A percentile compares a stretch with the other conserved stretches of the same genome.
Evolutionary conservation across 176 grass and related monocot genomes (phyloP).

Genomic region (Carex kokanica): DNA sequence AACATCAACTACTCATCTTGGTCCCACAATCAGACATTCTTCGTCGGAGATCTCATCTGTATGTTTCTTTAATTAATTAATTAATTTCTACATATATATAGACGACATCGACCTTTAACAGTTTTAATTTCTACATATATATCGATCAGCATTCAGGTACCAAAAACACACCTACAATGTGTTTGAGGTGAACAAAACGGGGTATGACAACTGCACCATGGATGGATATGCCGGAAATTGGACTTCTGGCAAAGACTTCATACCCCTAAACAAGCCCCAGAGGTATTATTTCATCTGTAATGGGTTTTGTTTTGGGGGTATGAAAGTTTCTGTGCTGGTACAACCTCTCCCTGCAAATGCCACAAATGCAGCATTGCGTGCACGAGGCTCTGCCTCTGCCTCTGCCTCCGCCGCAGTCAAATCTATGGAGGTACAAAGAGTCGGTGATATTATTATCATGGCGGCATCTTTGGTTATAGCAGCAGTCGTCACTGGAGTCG

Average conservation of each 20-base stretch:
- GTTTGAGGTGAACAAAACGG: slow-evolving; percentile 79
- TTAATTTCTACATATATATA: too few relatives aligned
- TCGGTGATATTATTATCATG: background rate
- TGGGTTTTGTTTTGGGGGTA: slow-evolving; percentile 61
- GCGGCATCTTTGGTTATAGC: slow-evolving; percentile 8
- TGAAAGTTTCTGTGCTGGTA: slow-evolving; percentile 69
- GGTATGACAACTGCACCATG: slow-evolving; percentile 91
- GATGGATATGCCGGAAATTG: slow-evolving; percentile 69
- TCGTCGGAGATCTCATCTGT: slow-evolving; percentile 82
- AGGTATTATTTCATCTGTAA: slow-evolving; percentile 87
- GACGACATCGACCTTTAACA: too few relatives aligned
- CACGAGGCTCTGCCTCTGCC: background rate
- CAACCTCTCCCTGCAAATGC: slow-evolving; percentile 9
- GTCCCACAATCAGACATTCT: slow-evolving; percentile 86
- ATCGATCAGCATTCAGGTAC: slow-evolving; percentile 61
- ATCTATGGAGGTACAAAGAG: background rate
- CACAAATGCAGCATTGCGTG: background rate
- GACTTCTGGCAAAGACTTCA: slow-evolving; percentile 93
- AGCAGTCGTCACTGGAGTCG: background rate
- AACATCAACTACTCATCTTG: slow-evolving; percentile 84
- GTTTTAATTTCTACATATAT: too few relatives aligned
- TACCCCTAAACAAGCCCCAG: slow-evolving; percentile 43
- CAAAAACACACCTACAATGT: slow-evolving; percentile 82
- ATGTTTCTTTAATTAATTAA: background rate
- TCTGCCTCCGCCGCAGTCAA: background rate